Percentiles rank a stretch among this genome's conserved stretches.
Conservation (phyloP, 345 rosid species). For the Passiflora organensis region DNA sequence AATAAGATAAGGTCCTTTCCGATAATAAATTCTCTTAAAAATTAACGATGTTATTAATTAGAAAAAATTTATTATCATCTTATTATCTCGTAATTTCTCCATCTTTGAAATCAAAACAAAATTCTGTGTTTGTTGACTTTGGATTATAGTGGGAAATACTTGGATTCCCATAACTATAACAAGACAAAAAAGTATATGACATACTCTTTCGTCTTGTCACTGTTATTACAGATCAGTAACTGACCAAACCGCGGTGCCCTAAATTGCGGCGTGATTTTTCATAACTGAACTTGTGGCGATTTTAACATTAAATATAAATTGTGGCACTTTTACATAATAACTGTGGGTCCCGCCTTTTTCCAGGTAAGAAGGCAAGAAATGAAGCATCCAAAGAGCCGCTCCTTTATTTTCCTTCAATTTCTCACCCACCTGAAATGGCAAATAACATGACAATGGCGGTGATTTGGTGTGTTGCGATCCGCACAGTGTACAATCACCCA, state of each 20-base stretch:
- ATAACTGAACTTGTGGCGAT: too few relatives aligned
- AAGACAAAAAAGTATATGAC: too few relatives aligned
- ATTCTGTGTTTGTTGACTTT: too few relatives aligned
- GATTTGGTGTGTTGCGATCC: neutral
- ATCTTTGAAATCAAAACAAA: too few relatives aligned
- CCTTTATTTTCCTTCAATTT: neutral
- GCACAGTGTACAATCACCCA: neutral
- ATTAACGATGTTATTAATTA: too few relatives aligned
- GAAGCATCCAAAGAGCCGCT: neutral
- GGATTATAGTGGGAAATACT: too few relatives aligned
- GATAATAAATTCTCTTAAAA: too few relatives aligned
- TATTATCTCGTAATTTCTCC: too few relatives aligned
- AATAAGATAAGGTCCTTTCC: too few relatives aligned
- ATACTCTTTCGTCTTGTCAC: neutral
- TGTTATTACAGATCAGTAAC: neutral
- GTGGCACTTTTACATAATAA: too few relatives aligned
- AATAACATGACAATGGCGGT: slow-evolving; percentile 5
- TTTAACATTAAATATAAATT: neutral
- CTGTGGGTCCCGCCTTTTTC: neutral
- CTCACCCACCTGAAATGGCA: neutral
- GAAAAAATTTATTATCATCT: too few relatives aligned
- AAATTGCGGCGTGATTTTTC: slow-evolving; percentile 17
- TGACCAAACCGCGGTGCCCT: slow-evolving; percentile 9
- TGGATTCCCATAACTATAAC: too few relatives aligned
- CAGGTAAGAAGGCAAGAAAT: neutral